A percentile compares a stretch with the other conserved stretches of the same genome.
phyloP scores from a whole-genome alignment of 2,329 filamentous ascomycete species.

The Sarocladiaceae sp. region DNA sequence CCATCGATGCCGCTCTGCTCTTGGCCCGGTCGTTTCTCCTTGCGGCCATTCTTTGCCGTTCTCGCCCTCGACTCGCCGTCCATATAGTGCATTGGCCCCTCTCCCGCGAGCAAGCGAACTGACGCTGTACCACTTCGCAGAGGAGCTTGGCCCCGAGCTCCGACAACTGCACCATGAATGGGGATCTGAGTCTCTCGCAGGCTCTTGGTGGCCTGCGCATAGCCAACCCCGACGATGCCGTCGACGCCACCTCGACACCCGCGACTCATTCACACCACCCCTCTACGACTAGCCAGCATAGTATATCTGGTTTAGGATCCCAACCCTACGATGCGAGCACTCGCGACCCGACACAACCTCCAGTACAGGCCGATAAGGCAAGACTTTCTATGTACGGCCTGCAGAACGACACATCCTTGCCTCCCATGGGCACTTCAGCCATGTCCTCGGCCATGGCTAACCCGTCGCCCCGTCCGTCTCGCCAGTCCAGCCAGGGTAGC shows the following conservation, averaged over 20 bases:
- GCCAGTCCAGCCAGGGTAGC: constrained; percentile 67
- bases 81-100: constrained; percentile 10
- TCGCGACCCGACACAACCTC: constrained; percentile 15
- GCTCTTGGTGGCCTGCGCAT: constrained; percentile 92
- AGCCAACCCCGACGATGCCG: constrained; percentile 84
- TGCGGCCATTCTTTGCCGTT: not conserved
- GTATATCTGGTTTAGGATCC: not conserved
- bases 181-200: constrained; percentile 87
- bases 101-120: constrained; percentile 4
- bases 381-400: constrained; percentile 50
- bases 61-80: not conserved
- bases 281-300: not conserved
- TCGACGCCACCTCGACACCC: constrained; percentile 24
- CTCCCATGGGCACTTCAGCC: constrained; percentile 46
- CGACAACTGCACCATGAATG: constrained; percentile 64
- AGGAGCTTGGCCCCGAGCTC: constrained; percentile 12
- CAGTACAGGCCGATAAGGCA: constrained; percentile 17
- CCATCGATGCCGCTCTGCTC: constrained; percentile 8
- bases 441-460: constrained; percentile 2
- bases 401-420: constrained; percentile 50
- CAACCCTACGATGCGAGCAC: constrained; percentile 4
- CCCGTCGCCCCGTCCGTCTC: constrained; percentile 40
- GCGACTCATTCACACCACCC: constrained; percentile 10
- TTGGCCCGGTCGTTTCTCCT: not conserved
- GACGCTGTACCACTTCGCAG: constrained; percentile 14